Conservation (phyloP, 345 rosid genomes). For the Euphorbia lathyris region DNA sequence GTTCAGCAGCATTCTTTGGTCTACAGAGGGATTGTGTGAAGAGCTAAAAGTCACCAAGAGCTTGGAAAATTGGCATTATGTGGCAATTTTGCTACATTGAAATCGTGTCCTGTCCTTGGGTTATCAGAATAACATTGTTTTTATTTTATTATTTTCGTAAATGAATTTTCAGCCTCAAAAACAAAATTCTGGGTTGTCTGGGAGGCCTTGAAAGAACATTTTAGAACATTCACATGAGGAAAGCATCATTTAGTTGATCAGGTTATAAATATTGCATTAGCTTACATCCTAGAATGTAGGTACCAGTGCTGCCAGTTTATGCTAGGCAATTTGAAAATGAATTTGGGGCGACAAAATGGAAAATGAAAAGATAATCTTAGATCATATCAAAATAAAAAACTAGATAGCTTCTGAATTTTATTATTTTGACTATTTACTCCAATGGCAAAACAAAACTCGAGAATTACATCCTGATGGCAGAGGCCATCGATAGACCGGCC, state of each 20-base stretch:
- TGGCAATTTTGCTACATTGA: not conserved
- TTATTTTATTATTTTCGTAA: not conserved
- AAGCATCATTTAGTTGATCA: not conserved
- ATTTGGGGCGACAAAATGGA: not conserved
- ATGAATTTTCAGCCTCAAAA: not conserved
- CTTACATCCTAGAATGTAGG: not conserved
- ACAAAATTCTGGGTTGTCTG: not conserved
- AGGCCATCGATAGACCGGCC: not conserved
- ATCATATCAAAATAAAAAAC: not conserved
- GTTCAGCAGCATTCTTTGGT: not conserved
- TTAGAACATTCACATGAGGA: not conserved
- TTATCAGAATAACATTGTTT: not conserved
- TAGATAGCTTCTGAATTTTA: conserved; percentile 1
- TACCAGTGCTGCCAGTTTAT: not conserved
- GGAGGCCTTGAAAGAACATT: not conserved
- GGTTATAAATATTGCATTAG: not conserved
- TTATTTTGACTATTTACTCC: not conserved
- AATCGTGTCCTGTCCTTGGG: not conserved
- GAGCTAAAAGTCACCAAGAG: not conserved
- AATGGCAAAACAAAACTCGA: not conserved
- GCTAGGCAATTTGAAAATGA: not conserved
- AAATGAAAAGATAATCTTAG: not conserved
- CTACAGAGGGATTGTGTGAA: not conserved
- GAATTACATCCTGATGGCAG: not conserved
- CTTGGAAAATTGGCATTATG: not conserved